A percentile compares a stretch with the other conserved stretches of the same genome.
phyloP scores from a whole-genome alignment of 202 grass and related monocot genomes.

The Cymbopogon flexuosus region DNA sequence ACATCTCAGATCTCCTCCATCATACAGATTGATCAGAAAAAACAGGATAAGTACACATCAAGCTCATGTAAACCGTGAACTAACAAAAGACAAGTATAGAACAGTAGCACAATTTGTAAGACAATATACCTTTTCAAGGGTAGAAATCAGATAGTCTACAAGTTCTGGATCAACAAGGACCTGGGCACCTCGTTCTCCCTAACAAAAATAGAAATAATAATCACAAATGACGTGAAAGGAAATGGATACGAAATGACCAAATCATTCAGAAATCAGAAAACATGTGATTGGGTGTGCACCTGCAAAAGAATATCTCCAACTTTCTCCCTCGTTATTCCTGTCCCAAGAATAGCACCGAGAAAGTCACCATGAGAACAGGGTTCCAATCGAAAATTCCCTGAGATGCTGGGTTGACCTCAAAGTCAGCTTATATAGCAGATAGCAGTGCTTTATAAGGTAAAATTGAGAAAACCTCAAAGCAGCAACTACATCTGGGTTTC shows the following conservation, averaged over 20 bases:
- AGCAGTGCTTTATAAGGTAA: conserved; percentile 18
- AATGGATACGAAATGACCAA: conserved; percentile 1
- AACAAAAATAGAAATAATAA: conserved; percentile 28
- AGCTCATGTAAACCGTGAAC: conserved; percentile 2
- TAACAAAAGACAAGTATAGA: background rate
- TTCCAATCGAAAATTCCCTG: conserved; percentile 85
- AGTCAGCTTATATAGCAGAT: conserved; percentile 39
- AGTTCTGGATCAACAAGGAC: conserved; percentile 89
- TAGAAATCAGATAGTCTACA: conserved; percentile 62
- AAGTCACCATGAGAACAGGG: conserved; percentile 92
- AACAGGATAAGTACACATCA: background rate
- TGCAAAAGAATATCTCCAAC: conserved; percentile 98
- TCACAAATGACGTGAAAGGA: background rate
- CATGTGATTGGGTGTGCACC: conserved; percentile 34
- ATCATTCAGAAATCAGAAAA: conserved; percentile 6
- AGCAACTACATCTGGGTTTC: conserved; percentile 75
- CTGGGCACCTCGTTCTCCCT: conserved; percentile 80
- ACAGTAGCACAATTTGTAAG: conserved; percentile 7
- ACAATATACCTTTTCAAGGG: conserved; percentile 66
- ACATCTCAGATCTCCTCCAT: background rate
- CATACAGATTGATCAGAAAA: background rate
- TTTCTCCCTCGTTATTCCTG: conserved; percentile 79
- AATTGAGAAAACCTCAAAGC: conserved; percentile 73
- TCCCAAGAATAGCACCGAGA: conserved; percentile 83
- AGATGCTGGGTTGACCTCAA: conserved; percentile 54